Evolutionary conservation across 2,329 filamentous ascomycete genomes (phyloP).

Genomic region (Pseudofabraea citricarpa): DNA sequence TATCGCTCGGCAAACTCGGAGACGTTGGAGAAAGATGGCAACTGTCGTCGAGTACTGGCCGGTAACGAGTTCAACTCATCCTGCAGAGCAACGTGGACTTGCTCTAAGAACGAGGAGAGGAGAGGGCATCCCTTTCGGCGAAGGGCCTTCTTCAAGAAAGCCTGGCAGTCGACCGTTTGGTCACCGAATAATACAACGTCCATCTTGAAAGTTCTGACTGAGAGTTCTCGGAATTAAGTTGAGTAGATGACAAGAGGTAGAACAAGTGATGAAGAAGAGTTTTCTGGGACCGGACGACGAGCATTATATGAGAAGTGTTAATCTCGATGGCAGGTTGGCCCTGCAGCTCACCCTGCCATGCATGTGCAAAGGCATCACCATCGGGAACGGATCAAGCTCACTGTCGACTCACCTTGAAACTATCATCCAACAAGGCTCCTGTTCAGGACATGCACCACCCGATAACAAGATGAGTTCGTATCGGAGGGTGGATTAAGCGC

Average conservation of each 20-base stretch:
- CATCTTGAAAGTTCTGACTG: constrained; percentile 10
- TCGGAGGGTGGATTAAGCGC: not conserved
- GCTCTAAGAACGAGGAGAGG: constrained; percentile 47
- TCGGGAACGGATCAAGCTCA: not conserved
- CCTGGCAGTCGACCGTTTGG: constrained; percentile 15
- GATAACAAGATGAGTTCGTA: not conserved
- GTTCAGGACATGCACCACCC: not conserved
- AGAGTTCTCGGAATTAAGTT: not conserved
- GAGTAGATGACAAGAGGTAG: not conserved
- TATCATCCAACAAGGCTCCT: not conserved
- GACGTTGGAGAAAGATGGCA: constrained; percentile 58
- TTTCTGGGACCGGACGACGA: not conserved
- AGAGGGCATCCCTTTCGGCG: constrained; percentile 15
- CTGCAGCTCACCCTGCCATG: too few species aligned
- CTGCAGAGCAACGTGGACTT: constrained; percentile 50
- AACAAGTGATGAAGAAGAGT: not conserved
- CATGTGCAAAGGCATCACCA: not conserved
- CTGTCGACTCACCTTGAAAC: not conserved
- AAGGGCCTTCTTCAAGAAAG: constrained; percentile 13
- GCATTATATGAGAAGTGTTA: not conserved
- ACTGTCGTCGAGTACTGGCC: constrained; percentile 47
- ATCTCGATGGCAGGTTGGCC: too few species aligned
- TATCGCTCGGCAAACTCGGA: constrained; percentile 63
- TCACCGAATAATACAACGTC: constrained; percentile 18
- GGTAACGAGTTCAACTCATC: constrained; percentile 54